A percentile compares a stretch with the other conserved stretches of the same genome.
Conservation (phyloP, 2,329 filamentous ascomycete genomes). For the Achaetomium macrosporum region DNA sequence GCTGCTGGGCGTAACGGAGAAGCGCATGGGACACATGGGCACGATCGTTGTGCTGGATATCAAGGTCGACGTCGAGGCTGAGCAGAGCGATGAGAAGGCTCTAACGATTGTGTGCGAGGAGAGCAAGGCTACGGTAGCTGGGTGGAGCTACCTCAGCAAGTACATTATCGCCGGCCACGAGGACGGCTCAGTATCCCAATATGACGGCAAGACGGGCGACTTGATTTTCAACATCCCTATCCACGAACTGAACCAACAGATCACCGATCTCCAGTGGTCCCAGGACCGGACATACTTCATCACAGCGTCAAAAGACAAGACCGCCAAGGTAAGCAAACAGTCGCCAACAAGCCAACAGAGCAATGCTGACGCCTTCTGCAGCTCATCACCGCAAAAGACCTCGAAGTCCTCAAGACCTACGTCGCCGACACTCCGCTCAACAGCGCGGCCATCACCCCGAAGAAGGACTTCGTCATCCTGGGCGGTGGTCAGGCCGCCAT, state of each 20-base stretch:
- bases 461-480: constrained; percentile 97
- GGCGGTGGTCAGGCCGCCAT: constrained; percentile 97
- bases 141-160: constrained; percentile 89
- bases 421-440: constrained; percentile 90
- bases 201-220: constrained; percentile 88
- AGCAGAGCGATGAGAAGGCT: constrained; percentile 76
- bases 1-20: constrained; percentile 92
- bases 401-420: constrained; percentile 91
- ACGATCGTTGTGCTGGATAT: constrained; percentile 93
- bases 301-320: constrained; percentile 97
- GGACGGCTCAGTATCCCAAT: constrained; percentile 86
- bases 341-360: background rate
- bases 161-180: constrained; percentile 98
- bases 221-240: constrained; percentile 72
- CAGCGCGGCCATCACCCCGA: constrained; percentile 86
- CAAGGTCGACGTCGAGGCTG: constrained; percentile 71
- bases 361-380: constrained; percentile 10
- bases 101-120: constrained; percentile 89
- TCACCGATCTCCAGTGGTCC: constrained; percentile 94
- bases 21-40: constrained; percentile 93
- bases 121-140: constrained; percentile 95
- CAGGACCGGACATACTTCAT: constrained; percentile 95
- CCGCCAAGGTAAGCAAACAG: constrained; percentile 62
- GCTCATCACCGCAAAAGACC: constrained; percentile 79
- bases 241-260: constrained; percentile 76